These are phyloP conservation scores for Alternaria solani DNA, from an alignment of 2,329 filamentous ascomycete species.

Conservation along the genomic window DNA sequence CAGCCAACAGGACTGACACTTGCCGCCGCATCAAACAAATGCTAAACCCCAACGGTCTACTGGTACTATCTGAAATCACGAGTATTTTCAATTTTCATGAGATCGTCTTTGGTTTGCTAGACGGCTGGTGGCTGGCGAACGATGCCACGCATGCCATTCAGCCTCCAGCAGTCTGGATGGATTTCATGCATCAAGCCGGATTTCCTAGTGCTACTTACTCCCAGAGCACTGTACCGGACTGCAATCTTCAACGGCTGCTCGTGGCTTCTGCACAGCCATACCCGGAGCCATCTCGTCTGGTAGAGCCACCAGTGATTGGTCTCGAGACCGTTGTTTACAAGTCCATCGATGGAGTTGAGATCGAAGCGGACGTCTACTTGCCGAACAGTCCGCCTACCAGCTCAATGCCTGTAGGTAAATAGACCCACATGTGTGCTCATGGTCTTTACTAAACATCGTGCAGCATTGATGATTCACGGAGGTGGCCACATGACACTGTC, in stretches of 20 bases:
- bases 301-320: neutral
- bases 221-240: constrained; percentile 4
- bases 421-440: neutral
- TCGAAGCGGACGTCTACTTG: constrained; percentile 48
- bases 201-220: constrained; percentile 15
- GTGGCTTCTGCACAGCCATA: constrained; percentile 9
- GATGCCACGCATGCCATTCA: constrained; percentile 19
- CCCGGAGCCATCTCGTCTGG: constrained; percentile 3
- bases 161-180: constrained; percentile 15
- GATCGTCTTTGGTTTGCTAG: constrained; percentile 29
- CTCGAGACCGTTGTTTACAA: constrained; percentile 22
- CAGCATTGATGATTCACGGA: constrained; percentile 58
- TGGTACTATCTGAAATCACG: constrained; percentile 28
- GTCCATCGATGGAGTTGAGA: constrained; percentile 16
- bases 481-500: constrained; percentile 55
- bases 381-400: constrained; percentile 20
- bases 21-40: constrained; percentile 13
- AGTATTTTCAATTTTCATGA: constrained; percentile 26
- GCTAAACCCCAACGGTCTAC: constrained; percentile 19
- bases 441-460: constrained; percentile 12
- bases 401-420: constrained; percentile 19
- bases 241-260: constrained; percentile 13
- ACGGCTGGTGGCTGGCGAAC: constrained; percentile 35
- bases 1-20: constrained; percentile 14
- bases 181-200: constrained; percentile 14